Evolutionary conservation across 2,329 filamentous ascomycete species (phyloP), one percentile per base, ranked within the genome.

Genomic region (Aspergillus puulaauensis): DNA sequence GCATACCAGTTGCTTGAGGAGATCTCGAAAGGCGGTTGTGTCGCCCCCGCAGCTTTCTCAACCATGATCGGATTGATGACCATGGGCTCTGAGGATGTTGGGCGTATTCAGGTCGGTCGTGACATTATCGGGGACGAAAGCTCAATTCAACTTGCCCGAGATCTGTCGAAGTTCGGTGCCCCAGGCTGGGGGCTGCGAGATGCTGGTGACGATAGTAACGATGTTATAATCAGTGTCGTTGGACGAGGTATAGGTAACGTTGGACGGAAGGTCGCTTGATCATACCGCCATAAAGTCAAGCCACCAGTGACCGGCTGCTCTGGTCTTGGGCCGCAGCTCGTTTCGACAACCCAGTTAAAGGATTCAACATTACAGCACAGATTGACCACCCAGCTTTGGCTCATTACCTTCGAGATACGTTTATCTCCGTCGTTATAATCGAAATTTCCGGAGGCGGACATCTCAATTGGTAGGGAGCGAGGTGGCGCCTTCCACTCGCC

Each of bases 31-130:
- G 93, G 93, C 11, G 95, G 95, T 1, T 96, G 91, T 71, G 90
- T 90, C 3, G 88, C 87, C 53, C 82, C 81, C 14, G 83, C 89
- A 3, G 90, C 91, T 2, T 87, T 88, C 5, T 81, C 85, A 3
- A 93, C 89, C 0, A 83, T 96, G 63, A 75, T 99, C 53, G 90
- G 88, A 17, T 80, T 99, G 61, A 99, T 99, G 95, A 91, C 93
- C 35, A 98, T 99, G 95, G 95, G 95, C 0, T 91, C 90, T 1
- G 95, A 98, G 72, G 95, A 99, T 74, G 92, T 99, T 14, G 95
- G 95, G 4, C 84, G 95, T 58, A 74, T 99, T 64, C 85, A 90
- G 61, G 72, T 99, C 58, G 91, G 93, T 33, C 87, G 86, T 66
- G 90, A 93, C 47, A 86, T 97, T 0, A 76, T 98, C 46, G 93